These are phyloP conservation scores for Auriscalpium vulgare DNA, from an alignment of 768 basidiomycete species.

Conservation along the genomic window DNA sequence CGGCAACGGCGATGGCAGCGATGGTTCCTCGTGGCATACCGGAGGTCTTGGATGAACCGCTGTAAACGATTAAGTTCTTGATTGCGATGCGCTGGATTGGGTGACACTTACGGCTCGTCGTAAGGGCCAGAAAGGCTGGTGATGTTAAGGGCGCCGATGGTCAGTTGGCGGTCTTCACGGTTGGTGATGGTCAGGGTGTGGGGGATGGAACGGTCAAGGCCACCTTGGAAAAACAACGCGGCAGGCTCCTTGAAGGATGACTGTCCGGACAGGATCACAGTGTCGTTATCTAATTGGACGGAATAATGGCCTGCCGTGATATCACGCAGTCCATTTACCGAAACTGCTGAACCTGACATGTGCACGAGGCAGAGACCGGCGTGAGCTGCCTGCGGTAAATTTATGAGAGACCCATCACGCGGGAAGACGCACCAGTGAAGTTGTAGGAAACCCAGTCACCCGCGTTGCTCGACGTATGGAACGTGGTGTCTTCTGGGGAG, in stretches of 20 bases:
- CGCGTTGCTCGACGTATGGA: constrained; percentile 26
- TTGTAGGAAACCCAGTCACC: constrained; percentile 37
- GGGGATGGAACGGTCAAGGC: constrained; percentile 38
- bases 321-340: constrained; percentile 52
- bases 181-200: constrained; percentile 55
- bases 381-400: neutral
- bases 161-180: constrained; percentile 33
- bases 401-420: neutral
- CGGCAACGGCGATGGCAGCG: constrained; percentile 56
- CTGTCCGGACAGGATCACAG: constrained; percentile 38
- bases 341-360: constrained; percentile 49
- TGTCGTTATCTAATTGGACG: constrained; percentile 45
- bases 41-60: constrained; percentile 19
- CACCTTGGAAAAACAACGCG: constrained; percentile 57
- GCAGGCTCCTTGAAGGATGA: constrained; percentile 47
- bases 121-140: constrained; percentile 26
- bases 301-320: constrained; percentile 50
- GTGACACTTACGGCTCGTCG: constrained; percentile 6
- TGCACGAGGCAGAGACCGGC: constrained; percentile 1
- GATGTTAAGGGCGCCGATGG: constrained; percentile 43
- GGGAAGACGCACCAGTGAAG: constrained; percentile 39
- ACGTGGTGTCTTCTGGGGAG: constrained; percentile 15
- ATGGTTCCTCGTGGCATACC: constrained; percentile 44
- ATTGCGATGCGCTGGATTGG: neutral
- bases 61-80: neutral